Evolutionary conservation across 2,329 filamentous ascomycete genomes (phyloP).

Genomic region (Rhynchosporium secalis): DNA sequence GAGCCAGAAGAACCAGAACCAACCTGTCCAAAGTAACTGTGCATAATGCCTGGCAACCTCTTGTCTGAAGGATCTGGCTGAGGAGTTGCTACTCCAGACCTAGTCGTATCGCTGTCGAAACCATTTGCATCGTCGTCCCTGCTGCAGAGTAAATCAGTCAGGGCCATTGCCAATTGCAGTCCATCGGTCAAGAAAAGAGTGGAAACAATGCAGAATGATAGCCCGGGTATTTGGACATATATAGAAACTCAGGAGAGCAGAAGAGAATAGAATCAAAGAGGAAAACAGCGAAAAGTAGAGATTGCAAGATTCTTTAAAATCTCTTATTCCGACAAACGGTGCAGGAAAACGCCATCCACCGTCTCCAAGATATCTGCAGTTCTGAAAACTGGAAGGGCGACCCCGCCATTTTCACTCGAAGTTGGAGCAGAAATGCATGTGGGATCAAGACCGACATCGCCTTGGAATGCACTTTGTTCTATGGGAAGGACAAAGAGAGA

Average conservation of each 20-base stretch:
- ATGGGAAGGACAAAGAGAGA: not conserved
- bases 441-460: constrained; percentile 5
- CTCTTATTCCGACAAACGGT: constrained; percentile 20
- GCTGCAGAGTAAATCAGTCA: constrained; percentile 35
- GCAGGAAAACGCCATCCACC: constrained; percentile 24
- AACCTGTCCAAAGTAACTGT: constrained; percentile 99
- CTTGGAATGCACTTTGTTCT: not conserved
- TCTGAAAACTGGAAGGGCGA: not conserved
- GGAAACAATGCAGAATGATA: not conserved
- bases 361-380: constrained; percentile 7
- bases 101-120: constrained; percentile 81
- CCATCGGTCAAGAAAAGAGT: not conserved
- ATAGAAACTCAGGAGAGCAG: not conserved
- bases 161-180: constrained; percentile 26
- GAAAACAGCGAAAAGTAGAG: constrained; percentile 10
- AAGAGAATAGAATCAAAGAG: constrained; percentile 12
- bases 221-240: not conserved
- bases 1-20: constrained; percentile 71
- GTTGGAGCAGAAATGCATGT: constrained; percentile 4
- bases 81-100: constrained; percentile 89
- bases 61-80: constrained; percentile 93
- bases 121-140: constrained; percentile 70
- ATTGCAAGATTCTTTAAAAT: constrained; percentile 24
- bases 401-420: constrained; percentile 6
- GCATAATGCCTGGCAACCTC: constrained; percentile 89